Evolutionary conservation across 805 yeast species (phyloP).

Genomic region (Starmerella tilneyi): DNA sequence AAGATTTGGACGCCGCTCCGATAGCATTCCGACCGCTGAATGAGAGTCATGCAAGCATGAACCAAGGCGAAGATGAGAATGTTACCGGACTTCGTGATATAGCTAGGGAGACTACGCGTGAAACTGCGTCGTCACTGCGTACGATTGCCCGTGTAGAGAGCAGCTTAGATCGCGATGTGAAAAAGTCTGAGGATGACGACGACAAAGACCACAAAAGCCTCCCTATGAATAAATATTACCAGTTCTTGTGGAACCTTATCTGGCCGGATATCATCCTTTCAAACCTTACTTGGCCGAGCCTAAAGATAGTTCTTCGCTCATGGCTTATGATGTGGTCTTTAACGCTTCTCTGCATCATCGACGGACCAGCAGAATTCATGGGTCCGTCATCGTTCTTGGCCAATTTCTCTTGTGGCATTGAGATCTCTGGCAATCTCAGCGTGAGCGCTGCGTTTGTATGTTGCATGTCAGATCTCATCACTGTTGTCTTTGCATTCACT

Average conservation of each 20-base stretch:
- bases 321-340: slow-evolving; percentile 27
- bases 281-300: slow-evolving; percentile 25
- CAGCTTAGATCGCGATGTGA: slow-evolving; percentile 6
- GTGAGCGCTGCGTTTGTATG: slow-evolving; percentile 20
- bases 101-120: not conserved
- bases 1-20: too few species aligned
- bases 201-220: not conserved
- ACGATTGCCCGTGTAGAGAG: not conserved
- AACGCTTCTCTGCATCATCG: slow-evolving; percentile 21
- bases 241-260: slow-evolving; percentile 2
- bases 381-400: slow-evolving; percentile 27
- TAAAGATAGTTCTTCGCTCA: slow-evolving; percentile 24
- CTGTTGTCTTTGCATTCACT: slow-evolving; percentile 16
- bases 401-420: slow-evolving; percentile 24
- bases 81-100: not conserved
- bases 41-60: too few species aligned
- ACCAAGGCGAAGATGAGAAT: slow-evolving; percentile 3
- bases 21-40: too few species aligned
- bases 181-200: slow-evolving; percentile 3
- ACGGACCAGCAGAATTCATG: slow-evolving; percentile 23
- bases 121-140: not conserved
- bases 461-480: slow-evolving; percentile 16
- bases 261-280: slow-evolving; percentile 21
- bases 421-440: slow-evolving; percentile 26
- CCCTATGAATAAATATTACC: not conserved